Conservation (phyloP, 768 basidiomycete species). For the Termitomyces sp. region DNA sequence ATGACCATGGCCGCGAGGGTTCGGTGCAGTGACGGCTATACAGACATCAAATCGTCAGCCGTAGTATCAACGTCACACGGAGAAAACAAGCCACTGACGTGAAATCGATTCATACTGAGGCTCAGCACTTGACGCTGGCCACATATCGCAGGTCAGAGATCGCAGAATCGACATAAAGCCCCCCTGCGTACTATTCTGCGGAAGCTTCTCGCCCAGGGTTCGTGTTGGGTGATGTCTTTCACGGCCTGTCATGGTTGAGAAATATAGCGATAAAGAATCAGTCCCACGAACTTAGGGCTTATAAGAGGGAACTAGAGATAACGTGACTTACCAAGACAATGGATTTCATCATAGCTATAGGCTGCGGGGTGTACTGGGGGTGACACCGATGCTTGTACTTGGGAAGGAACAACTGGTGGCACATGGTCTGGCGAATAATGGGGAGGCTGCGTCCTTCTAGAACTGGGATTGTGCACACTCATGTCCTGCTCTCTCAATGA, state of each 20-base stretch:
- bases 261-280: slow-evolving; percentile 5
- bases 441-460: not conserved
- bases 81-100: not conserved
- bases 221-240: slow-evolving; percentile 13
- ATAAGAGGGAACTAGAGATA: not conserved
- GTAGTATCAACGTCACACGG: not conserved
- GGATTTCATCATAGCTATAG: slow-evolving; percentile 6
- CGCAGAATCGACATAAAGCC: slow-evolving; percentile 14
- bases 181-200: slow-evolving; percentile 17
- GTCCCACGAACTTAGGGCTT: not conserved
- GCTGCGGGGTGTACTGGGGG: slow-evolving; percentile 5
- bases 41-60: not conserved
- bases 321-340: slow-evolving; percentile 10
- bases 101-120: slow-evolving; percentile 1
- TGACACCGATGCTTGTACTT: not conserved
- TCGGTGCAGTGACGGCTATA: not conserved
- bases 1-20: not conserved
- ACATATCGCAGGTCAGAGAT: slow-evolving; percentile 16
- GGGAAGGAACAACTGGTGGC: not conserved
- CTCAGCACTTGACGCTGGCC: slow-evolving; percentile 14
- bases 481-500: slow-evolving; percentile 3
- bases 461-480: slow-evolving; percentile 5
- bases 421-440: not conserved
- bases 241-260: slow-evolving; percentile 7
- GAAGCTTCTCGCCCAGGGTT: slow-evolving; percentile 7